Percentiles rank a stretch among this genome's conserved stretches.
phyloP scores from a whole-genome alignment of 2,329 filamentous ascomycete species.

The Calonectria naviculata region DNA sequence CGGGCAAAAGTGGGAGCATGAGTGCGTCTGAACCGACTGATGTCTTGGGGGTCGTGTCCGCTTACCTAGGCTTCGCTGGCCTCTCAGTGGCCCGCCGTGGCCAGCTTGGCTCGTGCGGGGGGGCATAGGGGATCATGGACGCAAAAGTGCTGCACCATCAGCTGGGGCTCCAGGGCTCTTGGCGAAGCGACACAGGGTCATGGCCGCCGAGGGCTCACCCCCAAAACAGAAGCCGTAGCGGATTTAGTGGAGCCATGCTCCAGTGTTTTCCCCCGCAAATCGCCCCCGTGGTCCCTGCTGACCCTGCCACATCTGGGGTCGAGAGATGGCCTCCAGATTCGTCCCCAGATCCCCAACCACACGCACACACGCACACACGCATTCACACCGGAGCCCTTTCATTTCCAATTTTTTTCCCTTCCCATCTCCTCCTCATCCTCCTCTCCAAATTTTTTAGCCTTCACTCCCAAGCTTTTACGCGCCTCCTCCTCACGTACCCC shows the following conservation, averaged over 20 bases:
- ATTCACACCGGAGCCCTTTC: neutral
- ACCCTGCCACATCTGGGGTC: constrained; percentile 21
- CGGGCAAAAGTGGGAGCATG: constrained; percentile 21
- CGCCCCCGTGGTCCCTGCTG: constrained; percentile 6
- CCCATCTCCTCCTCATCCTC: neutral
- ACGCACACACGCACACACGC: neutral
- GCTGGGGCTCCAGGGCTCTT: constrained; percentile 18
- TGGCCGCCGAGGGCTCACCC: neutral
- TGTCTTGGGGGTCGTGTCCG: constrained; percentile 5
- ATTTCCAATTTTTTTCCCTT: neutral
- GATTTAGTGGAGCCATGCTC: neutral
- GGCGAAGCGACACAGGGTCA: neutral
- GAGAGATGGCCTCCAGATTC: constrained; percentile 21
- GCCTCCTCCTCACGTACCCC: constrained; percentile 27
- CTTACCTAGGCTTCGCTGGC: neutral
- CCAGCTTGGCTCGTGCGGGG: constrained; percentile 23
- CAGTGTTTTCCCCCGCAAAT: constrained; percentile 17
- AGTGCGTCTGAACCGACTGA: constrained; percentile 14
- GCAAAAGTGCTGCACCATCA: constrained; percentile 31
- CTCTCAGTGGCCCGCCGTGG: constrained; percentile 4
- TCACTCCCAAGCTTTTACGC: neutral
- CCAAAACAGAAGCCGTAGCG: constrained; percentile 11
- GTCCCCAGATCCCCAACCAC: constrained; percentile 20
- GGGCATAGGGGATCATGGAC: neutral
- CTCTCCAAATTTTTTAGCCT: neutral